These are phyloP conservation scores for Cercospora berteroae DNA, from an alignment of 2,329 filamentous ascomycete species.

Conservation along the genomic window DNA sequence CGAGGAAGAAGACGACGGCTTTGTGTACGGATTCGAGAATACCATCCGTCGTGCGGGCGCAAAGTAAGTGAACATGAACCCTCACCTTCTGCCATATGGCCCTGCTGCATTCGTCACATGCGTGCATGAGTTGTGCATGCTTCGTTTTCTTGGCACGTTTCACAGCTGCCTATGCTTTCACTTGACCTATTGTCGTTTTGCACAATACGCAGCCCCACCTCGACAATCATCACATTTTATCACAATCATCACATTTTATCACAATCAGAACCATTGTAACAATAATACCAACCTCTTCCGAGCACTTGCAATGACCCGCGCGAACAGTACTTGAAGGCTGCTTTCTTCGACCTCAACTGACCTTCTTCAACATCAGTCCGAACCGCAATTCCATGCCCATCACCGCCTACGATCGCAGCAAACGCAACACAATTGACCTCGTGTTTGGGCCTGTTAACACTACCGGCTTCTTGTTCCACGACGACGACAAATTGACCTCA, in stretches of 20 bases:
- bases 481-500: constrained; percentile 51
- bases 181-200: constrained; percentile 10
- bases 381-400: constrained; percentile 96
- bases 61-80: constrained; percentile 67
- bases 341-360: constrained; percentile 23
- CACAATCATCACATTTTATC: constrained; percentile 11
- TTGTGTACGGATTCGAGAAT: constrained; percentile 55
- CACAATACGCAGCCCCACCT: constrained; percentile 5
- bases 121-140: constrained; percentile 5
- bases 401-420: constrained; percentile 62
- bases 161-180: not conserved
- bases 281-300: constrained; percentile 10
- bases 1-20: constrained; percentile 77
- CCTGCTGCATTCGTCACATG: not conserved
- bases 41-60: constrained; percentile 71
- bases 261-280: constrained; percentile 19
- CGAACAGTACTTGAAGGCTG: constrained; percentile 14
- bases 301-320: constrained; percentile 18
- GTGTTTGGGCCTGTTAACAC: constrained; percentile 80
- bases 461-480: constrained; percentile 79
- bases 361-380: constrained; percentile 52
- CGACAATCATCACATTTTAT: constrained; percentile 11
- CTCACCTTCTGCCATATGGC: not conserved
- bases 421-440: constrained; percentile 57
- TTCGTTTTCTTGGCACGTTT: constrained; percentile 5